Percentiles rank a stretch among this genome's conserved stretches.
Conservation (phyloP, 345 rosid genomes). For the Psidium guajava region DNA sequence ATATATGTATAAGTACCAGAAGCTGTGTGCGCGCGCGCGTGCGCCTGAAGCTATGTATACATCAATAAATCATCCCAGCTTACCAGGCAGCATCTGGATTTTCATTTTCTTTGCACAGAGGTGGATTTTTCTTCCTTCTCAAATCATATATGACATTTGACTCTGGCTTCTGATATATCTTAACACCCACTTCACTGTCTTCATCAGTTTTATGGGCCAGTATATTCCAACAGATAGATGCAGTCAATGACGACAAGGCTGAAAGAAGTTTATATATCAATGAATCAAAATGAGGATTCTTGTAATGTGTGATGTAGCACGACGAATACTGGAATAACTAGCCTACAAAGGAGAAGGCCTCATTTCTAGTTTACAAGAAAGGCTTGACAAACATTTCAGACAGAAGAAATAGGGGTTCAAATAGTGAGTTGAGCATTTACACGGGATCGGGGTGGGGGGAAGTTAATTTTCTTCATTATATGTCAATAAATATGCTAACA, state of each 20-base stretch:
- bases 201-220: conserved; percentile 92
- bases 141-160: conserved; percentile 72
- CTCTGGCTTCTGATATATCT: conserved; percentile 89
- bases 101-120: conserved; percentile 79
- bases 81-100: conserved; percentile 96
- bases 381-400: background rate
- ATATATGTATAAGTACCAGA: background rate
- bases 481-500: background rate
- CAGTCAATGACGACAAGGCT: conserved; percentile 70
- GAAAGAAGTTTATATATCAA: conserved; percentile 11
- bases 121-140: conserved; percentile 75
- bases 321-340: background rate
- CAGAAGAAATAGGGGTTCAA: background rate
- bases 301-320: background rate
- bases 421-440: background rate
- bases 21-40: no score
- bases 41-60: background rate
- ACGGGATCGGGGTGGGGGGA: background rate
- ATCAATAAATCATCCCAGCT: conserved; percentile 8
- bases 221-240: conserved; percentile 91
- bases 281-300: background rate
- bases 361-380: background rate
- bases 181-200: conserved; percentile 76
- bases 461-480: background rate
- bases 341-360: background rate